These are phyloP conservation scores for Tarenaya hassleriana DNA, from an alignment of 345 rosid genomes.

Conservation along the genomic window DNA sequence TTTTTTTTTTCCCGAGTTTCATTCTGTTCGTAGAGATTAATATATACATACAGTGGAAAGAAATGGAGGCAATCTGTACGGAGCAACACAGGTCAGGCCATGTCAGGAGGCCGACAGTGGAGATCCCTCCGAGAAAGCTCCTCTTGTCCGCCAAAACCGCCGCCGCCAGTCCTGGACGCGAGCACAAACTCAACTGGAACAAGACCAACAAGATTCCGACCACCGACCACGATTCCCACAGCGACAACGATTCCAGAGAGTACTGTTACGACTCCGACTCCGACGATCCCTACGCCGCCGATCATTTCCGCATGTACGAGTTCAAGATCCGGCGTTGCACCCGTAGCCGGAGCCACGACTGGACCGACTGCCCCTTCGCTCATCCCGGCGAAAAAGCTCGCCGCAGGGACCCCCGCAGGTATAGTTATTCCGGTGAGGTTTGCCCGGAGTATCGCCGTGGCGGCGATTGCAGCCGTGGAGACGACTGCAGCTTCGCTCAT, in stretches of 20 bases:
- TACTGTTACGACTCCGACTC: slow-evolving; percentile 31
- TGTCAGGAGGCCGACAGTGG: slow-evolving; percentile 34
- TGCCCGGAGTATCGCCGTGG: slow-evolving; percentile 71
- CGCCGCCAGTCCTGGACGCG: slow-evolving; percentile 14
- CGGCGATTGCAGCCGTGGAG: slow-evolving; percentile 55
- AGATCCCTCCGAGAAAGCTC: slow-evolving; percentile 58
- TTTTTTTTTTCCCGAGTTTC: slow-evolving; percentile 11
- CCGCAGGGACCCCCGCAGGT: slow-evolving; percentile 71
- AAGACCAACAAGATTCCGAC: slow-evolving; percentile 10
- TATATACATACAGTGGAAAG: background rate
- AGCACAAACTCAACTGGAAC: background rate
- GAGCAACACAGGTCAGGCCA: slow-evolving; percentile 42
- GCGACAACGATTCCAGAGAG: slow-evolving; percentile 21
- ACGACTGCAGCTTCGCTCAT: slow-evolving; percentile 58
- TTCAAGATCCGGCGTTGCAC: slow-evolving; percentile 89
- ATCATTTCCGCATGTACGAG: slow-evolving; percentile 86
- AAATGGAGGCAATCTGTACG: slow-evolving; percentile 42
- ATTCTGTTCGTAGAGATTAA: background rate
- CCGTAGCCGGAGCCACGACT: slow-evolving; percentile 88
- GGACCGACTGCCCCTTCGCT: slow-evolving; percentile 95
- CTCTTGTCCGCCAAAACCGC: slow-evolving; percentile 23
- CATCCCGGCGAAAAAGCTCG: slow-evolving; percentile 89
- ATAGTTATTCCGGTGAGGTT: slow-evolving; percentile 53
- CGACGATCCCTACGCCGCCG: slow-evolving; percentile 58
- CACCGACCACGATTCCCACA: slow-evolving; percentile 25